These are phyloP conservation scores for Erigeron canadensis DNA, from an alignment of 129 eudicot genomes.

Conservation along the genomic window DNA sequence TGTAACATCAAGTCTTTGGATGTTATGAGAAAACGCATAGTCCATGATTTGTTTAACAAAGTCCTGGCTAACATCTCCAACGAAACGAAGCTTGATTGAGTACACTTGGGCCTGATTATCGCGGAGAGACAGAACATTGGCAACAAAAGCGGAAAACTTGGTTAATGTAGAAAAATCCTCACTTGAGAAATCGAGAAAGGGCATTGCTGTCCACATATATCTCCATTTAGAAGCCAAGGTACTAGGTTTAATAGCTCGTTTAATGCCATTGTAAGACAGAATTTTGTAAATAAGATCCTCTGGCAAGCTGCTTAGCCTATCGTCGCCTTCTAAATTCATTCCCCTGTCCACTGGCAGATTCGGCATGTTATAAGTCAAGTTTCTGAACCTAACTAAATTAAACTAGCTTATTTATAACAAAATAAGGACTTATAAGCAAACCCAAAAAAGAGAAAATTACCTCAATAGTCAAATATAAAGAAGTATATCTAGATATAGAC, in stretches of 20 bases:
- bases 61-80: neutral
- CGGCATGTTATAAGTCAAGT: too few relatives aligned
- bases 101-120: constrained; percentile 5
- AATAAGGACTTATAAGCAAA: too few relatives aligned
- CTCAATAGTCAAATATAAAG: too few relatives aligned
- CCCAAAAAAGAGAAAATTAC: too few relatives aligned
- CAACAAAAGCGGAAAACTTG: neutral
- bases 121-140: constrained; percentile 11
- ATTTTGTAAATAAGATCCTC: constrained; percentile 12
- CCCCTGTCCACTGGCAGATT: too few relatives aligned
- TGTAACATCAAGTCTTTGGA: constrained; percentile 3
- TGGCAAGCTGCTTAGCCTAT: constrained; percentile 18
- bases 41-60: neutral
- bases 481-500: too few relatives aligned
- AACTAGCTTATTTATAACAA: too few relatives aligned
- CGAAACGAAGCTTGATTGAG: neutral
- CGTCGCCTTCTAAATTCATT: neutral
- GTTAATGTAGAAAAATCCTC: neutral
- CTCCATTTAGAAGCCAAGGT: constrained; percentile 18
- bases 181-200: neutral
- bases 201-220: constrained; percentile 6
- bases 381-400: too few relatives aligned
- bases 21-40: constrained; percentile 11
- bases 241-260: neutral
- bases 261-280: neutral